Percentiles rank a stretch among this genome's conserved stretches.
Conservation (phyloP, 805 yeast genomes). For the Limtongia smithiae region DNA sequence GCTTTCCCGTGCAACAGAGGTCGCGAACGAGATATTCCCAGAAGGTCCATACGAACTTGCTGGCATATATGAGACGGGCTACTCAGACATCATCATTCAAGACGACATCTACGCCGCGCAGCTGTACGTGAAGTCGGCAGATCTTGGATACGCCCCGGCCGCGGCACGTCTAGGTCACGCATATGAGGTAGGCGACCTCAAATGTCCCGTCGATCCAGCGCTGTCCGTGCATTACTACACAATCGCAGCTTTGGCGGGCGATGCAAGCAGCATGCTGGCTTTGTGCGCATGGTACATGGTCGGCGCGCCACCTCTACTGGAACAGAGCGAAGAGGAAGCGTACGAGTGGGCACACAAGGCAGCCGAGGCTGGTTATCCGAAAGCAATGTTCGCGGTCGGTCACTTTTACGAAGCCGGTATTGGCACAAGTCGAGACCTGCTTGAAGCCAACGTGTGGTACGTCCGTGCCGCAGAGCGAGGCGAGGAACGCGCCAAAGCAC, state of each 20-base stretch:
- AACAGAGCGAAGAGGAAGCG: conserved; percentile 76
- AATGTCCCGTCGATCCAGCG: conserved; percentile 72
- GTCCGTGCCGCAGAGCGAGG: conserved; percentile 64
- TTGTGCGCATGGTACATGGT: conserved; percentile 95
- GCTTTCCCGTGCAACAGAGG: conserved; percentile 81
- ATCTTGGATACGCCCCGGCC: conserved; percentile 77
- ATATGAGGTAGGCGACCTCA: conserved; percentile 72
- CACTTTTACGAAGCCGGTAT: conserved; percentile 82
- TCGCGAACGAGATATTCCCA: conserved; percentile 76
- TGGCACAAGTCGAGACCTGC: conserved; percentile 63
- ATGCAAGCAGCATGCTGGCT: conserved; percentile 84
- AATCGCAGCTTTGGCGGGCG: conserved; percentile 83
- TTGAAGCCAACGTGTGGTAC: conserved; percentile 71
- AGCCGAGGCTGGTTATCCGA: conserved; percentile 67
- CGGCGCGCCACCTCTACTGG: conserved; percentile 81
- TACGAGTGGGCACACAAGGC: conserved; percentile 93
- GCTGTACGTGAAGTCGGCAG: conserved; percentile 82
- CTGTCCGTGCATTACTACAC: conserved; percentile 90
- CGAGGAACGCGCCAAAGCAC: conserved; percentile 48
- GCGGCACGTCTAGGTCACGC: conserved; percentile 75
- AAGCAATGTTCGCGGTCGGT: conserved; percentile 83
- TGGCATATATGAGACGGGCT: conserved; percentile 77
- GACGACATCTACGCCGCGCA: conserved; percentile 83
- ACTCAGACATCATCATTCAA: conserved; percentile 77
- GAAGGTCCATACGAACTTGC: conserved; percentile 96